Evolutionary conservation across 2,329 filamentous ascomycete species (phyloP).

Genomic region (Fusarium zealandicum): DNA sequence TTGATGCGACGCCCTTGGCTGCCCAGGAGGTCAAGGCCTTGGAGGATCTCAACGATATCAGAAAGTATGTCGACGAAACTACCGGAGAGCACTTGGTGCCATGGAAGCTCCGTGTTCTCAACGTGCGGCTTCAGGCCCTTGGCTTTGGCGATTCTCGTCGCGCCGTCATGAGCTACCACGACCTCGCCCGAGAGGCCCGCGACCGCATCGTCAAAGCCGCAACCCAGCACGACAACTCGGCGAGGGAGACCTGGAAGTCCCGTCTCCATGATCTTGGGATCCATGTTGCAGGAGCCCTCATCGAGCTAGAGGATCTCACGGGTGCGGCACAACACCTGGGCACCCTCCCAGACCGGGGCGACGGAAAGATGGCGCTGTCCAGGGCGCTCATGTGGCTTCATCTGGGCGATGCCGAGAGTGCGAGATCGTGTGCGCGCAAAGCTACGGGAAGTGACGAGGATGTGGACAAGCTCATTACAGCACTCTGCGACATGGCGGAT

Average conservation of each 20-base stretch:
- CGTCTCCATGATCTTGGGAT: constrained; percentile 79
- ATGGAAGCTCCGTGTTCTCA: constrained; percentile 85
- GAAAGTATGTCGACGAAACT: constrained; percentile 63
- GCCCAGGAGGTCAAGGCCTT: constrained; percentile 71
- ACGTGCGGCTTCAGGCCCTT: constrained; percentile 83
- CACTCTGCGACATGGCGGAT: constrained; percentile 80
- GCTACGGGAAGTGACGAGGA: constrained; percentile 42
- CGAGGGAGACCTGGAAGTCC: constrained; percentile 71
- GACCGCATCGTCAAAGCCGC: constrained; percentile 60
- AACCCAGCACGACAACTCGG: constrained; percentile 57
- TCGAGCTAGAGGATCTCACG: constrained; percentile 88
- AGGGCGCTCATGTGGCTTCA: constrained; percentile 77
- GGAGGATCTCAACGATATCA: constrained; percentile 65
- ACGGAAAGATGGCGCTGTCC: constrained; percentile 54
- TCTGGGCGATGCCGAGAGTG: constrained; percentile 77
- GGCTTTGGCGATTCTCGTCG: constrained; percentile 85
- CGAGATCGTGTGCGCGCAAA: constrained; percentile 60
- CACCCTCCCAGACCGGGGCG: constrained; percentile 56
- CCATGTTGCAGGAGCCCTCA: constrained; percentile 68
- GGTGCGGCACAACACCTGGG: constrained; percentile 78
- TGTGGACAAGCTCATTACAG: constrained; percentile 62
- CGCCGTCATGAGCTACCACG: constrained; percentile 89
- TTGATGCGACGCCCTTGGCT: constrained; percentile 74
- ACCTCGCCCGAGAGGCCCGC: constrained; percentile 81
- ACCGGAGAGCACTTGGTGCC: constrained; percentile 74